Conservation (phyloP, 163 green algal species). For the Scenedesmus sp. region DNA sequence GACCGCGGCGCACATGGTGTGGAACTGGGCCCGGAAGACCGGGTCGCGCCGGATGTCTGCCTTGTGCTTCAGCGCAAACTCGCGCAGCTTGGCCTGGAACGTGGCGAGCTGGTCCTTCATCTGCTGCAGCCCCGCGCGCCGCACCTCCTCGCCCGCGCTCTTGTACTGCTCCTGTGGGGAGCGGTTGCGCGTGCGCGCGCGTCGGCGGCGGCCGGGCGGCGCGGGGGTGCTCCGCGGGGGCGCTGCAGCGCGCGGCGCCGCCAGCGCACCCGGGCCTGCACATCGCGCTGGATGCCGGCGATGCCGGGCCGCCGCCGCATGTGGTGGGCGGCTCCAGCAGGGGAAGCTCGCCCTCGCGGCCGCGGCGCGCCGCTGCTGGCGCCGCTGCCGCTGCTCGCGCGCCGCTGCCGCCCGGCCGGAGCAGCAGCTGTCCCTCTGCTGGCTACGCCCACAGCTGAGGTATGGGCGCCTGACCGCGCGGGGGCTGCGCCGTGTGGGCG, state of each 20-base stretch:
- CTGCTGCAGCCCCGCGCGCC: slow-evolving; percentile 61
- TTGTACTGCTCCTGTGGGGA: slow-evolving; percentile 58
- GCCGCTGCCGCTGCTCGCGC: neutral
- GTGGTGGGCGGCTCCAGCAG: too few relatives aligned
- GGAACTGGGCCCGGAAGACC: slow-evolving; percentile 87
- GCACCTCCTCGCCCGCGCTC: slow-evolving; percentile 56
- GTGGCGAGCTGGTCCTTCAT: slow-evolving; percentile 83
- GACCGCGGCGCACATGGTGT: slow-evolving; percentile 95
- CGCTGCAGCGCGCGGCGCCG: neutral
- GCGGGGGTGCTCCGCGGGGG: neutral
- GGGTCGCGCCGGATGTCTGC: slow-evolving; percentile 89
- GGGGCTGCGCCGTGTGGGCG: too few relatives aligned
- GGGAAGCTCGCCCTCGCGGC: neutral
- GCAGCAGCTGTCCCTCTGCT: neutral
- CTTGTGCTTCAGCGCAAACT: slow-evolving; percentile 86
- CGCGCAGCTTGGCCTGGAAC: slow-evolving; percentile 87
- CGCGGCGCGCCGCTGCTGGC: slow-evolving; percentile 9
- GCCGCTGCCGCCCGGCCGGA: neutral
- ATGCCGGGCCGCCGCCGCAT: slow-evolving; percentile 77
- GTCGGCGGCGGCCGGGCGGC: neutral
- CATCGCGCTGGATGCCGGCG: slow-evolving; percentile 66
- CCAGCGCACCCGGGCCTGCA: slow-evolving; percentile 56
- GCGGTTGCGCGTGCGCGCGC: neutral
- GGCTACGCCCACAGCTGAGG: neutral
- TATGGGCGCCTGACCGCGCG: too few relatives aligned